phyloP scores from a whole-genome alignment of 2,329 filamentous ascomycete species.

The Aspergillus sp. region DNA sequence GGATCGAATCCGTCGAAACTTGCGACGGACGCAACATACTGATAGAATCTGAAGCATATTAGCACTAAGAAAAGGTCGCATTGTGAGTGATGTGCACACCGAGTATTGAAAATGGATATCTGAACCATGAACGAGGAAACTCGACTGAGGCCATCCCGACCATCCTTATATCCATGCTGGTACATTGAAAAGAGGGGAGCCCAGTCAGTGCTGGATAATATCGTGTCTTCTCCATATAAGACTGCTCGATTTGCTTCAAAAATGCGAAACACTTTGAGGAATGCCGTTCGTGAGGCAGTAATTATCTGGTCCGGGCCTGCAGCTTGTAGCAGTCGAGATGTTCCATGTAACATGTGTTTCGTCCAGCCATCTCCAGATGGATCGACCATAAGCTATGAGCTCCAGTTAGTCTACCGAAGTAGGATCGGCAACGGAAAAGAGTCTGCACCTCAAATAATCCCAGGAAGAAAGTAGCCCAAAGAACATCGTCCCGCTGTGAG shows the following conservation, averaged over 20 bases:
- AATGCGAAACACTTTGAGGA: conserved; percentile 3
- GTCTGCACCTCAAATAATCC: conserved; percentile 2
- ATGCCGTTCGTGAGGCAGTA: not conserved
- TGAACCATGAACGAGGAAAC: not conserved
- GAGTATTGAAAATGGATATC: not conserved
- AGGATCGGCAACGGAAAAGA: not conserved
- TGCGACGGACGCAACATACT: not conserved
- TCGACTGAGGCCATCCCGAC: not conserved
- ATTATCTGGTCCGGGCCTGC: not conserved
- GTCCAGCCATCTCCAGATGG: conserved; percentile 7
- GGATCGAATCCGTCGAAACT: not conserved
- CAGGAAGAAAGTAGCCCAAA: conserved; percentile 5
- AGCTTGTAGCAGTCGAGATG: conserved; percentile 3
- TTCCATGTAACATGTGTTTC: conserved; percentile 6
- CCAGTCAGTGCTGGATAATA: not conserved
- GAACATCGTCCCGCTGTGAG: conserved; percentile 1
- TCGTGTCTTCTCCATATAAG: conserved; percentile 1
- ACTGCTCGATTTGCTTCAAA: conserved; percentile 4
- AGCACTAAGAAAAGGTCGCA: not conserved
- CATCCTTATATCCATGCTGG: not conserved
- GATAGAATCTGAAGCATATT: not conserved
- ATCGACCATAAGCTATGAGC: conserved; percentile 5
- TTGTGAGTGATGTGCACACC: not conserved
- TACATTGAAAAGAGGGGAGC: not conserved
- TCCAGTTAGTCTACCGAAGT: not conserved